Evolutionary conservation across 768 basidiomycete genomes (phyloP).

Genomic region (Holtermannia corniformis): DNA sequence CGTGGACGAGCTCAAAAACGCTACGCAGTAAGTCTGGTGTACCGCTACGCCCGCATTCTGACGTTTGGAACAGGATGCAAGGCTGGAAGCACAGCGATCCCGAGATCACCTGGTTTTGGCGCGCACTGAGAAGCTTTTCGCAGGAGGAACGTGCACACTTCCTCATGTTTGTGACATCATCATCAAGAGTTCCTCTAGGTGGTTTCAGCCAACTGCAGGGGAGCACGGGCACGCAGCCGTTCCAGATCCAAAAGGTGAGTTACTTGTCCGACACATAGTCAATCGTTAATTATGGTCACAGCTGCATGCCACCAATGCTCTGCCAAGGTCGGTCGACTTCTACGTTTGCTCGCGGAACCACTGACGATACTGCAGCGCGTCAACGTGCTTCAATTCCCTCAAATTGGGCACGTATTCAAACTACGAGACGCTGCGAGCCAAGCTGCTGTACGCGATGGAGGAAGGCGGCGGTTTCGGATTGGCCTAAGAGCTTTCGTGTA

Average conservation of each 20-base stretch:
- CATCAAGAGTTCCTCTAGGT: constrained; percentile 82
- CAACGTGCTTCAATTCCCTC: constrained; percentile 39
- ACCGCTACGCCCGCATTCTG: neutral
- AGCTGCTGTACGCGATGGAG: constrained; percentile 80
- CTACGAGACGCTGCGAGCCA: constrained; percentile 91
- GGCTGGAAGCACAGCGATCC: constrained; percentile 53
- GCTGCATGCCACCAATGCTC: constrained; percentile 11
- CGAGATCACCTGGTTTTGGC: constrained; percentile 98
- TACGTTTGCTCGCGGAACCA: neutral
- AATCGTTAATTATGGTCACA: constrained; percentile 9
- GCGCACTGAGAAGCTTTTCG: constrained; percentile 92
- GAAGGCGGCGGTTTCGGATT: constrained; percentile 97
- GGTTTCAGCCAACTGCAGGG: constrained; percentile 85
- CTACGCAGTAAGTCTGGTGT: constrained; percentile 30
- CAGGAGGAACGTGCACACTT: constrained; percentile 95
- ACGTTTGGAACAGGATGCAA: constrained; percentile 19
- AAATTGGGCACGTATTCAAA: constrained; percentile 80
- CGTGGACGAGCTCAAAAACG: constrained; percentile 63
- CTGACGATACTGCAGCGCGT: constrained; percentile 11
- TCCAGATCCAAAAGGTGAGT: constrained; percentile 92
- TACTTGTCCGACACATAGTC: too few relatives aligned
- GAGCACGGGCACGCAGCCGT: constrained; percentile 69
- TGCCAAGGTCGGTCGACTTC: too few relatives aligned
- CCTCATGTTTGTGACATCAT: constrained; percentile 87
- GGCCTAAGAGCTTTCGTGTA: constrained; percentile 40